A percentile compares a stretch with the other conserved stretches of the same genome.
These are phyloP conservation scores for Nigrospora osmanthi DNA, from an alignment of 2,329 filamentous ascomycete species.

Conservation along the genomic window DNA sequence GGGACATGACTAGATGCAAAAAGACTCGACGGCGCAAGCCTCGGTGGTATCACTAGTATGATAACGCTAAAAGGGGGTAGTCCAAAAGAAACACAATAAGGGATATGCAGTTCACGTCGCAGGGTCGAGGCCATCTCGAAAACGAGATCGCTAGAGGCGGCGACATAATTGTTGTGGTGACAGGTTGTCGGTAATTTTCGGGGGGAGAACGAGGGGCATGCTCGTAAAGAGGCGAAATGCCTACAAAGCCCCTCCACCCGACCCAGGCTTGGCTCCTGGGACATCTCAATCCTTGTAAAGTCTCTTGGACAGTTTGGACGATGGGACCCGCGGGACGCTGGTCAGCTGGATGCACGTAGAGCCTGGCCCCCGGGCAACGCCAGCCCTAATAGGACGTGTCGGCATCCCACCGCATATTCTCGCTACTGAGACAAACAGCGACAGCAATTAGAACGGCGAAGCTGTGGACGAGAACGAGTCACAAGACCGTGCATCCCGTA, in stretches of 20 bases:
- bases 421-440: background rate
- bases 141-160: background rate
- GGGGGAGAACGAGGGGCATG: background rate
- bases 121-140: background rate
- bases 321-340: too few relatives aligned
- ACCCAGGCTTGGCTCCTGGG: too few relatives aligned
- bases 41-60: conserved; percentile 8
- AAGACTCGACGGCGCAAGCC: background rate
- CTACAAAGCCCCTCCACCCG: too few relatives aligned
- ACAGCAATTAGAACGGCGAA: conserved; percentile 2
- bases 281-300: too few relatives aligned
- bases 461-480: conserved; percentile 2
- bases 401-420: background rate
- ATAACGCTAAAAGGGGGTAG: conserved; percentile 1
- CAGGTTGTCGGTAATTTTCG: background rate
- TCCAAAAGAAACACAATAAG: background rate
- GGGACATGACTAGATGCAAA: background rate
- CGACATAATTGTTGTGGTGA: background rate
- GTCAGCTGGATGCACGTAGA: background rate
- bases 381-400: background rate
- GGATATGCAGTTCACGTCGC: background rate
- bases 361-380: background rate
- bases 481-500: conserved; percentile 6
- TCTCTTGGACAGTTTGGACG: too few relatives aligned
- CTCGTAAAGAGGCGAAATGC: background rate